Base-by-base conservation (phyloP, 2,329 filamentous ascomycete species). In the Lachnellula cervina region DNA sequence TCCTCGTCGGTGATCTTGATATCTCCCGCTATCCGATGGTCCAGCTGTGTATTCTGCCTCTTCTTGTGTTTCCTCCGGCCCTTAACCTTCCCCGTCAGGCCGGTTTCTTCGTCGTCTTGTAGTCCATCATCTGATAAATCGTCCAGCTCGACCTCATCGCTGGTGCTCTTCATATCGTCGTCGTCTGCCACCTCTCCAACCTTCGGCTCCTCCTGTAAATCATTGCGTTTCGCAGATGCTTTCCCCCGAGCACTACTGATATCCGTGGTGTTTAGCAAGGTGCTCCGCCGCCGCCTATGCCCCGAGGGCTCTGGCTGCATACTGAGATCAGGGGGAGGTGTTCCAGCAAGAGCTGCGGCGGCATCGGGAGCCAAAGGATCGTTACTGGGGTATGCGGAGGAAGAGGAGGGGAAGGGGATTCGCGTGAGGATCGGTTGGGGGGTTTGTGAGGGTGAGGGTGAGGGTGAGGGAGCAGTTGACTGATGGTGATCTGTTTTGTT, bases 81-180 rank as follows among this genome's bases (percentile, higher is more conserved):
- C 70, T 83, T 82, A 66, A 93, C 88, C 66, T 84, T 81, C 58
- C 81, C 80, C 38, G 90, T 95, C 63, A 97, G 76, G 1, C 91
- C 92, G 2, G 89, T 89, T 77, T 97, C 92, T 74, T 96, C 92
- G 68, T 97, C 92, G 64, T 93, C 89, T 58, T 89, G 83, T 28
- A 89, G 71, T 47, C 88, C 88, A 62, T 90, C 87, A 28, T 84
- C 85, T 52, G 83, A 79, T 62, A 83, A 73, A 60, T 78, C 73
- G 64, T 79, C 77, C 65, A 82, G 69, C 68, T 85, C 81, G 64
- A 82, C 76, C 63, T 84, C 82, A 52, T 78, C 76, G 60, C 74
- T 69, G 2, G 62, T 64, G 37, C 59, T 66, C 35, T 51, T 60
- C 13, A 38, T 34, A 21, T 57, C 51, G 21, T 68, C 66, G 9